These are phyloP conservation scores for Plasmopara muralis DNA, from an alignment of 352 stramenopile genomes.

Conservation along the genomic window DNA sequence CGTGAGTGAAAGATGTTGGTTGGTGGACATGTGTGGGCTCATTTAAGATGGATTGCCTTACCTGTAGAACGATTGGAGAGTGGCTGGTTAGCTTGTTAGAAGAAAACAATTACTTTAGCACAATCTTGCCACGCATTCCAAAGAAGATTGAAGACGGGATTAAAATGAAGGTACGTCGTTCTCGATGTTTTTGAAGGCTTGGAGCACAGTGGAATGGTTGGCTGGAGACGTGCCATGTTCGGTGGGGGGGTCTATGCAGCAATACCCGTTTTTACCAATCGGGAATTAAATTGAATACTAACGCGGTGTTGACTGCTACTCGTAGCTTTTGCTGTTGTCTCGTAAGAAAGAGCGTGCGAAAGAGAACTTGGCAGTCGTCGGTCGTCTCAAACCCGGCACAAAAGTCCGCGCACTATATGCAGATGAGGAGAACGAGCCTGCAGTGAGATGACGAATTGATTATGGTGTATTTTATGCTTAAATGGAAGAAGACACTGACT, in stretches of 20 bases:
- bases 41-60: neutral
- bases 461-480: neutral
- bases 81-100: constrained; percentile 89
- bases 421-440: constrained; percentile 92
- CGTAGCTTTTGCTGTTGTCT: constrained; percentile 70
- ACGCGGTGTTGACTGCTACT: constrained; percentile 2
- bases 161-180: constrained; percentile 86
- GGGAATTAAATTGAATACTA: neutral
- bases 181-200: neutral
- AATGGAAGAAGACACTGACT: neutral
- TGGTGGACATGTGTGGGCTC: constrained; percentile 10
- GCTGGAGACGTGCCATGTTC: constrained; percentile 13
- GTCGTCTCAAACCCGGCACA: constrained; percentile 81
- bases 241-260: constrained; percentile 19
- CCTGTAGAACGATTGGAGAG: constrained; percentile 86
- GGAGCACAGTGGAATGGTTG: neutral
- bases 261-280: constrained; percentile 1
- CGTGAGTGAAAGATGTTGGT: constrained; percentile 38
- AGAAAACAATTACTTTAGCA: constrained; percentile 95
- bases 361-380: constrained; percentile 54
- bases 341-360: constrained; percentile 62
- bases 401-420: constrained; percentile 93
- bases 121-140: constrained; percentile 93
- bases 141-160: constrained; percentile 94
- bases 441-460: constrained; percentile 23